These are phyloP conservation scores for Podaxis sp. DNA, from an alignment of 768 basidiomycete genomes.

Conservation along the genomic window DNA sequence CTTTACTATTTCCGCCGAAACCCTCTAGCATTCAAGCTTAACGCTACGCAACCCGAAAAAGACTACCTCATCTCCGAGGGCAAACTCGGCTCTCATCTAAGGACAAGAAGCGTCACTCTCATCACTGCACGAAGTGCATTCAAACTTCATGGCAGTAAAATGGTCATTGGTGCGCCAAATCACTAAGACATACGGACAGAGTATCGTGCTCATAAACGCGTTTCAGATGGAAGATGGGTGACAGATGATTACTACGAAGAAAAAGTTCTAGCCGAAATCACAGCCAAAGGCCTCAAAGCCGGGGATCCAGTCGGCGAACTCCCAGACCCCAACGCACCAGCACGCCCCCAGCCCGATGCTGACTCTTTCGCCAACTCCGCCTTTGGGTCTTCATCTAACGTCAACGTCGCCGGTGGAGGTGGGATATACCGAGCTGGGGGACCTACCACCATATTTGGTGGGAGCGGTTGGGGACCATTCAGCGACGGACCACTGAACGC, in stretches of 20 bases:
- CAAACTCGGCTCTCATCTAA: constrained; percentile 84
- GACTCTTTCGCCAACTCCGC: constrained; percentile 35
- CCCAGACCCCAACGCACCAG: constrained; percentile 63
- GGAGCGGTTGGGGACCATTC: constrained; percentile 81
- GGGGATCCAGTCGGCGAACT: constrained; percentile 84
- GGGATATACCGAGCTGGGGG: constrained; percentile 88
- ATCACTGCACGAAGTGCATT: constrained; percentile 90
- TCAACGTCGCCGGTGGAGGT: constrained; percentile 47
- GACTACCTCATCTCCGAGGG: constrained; percentile 88
- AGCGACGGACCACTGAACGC: constrained; percentile 85
- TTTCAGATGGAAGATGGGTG: constrained; percentile 85
- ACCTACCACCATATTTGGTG: constrained; percentile 89
- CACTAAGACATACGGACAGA: background rate
- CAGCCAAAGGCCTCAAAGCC: constrained; percentile 77
- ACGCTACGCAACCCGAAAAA: constrained; percentile 87
- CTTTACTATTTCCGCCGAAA: constrained; percentile 98
- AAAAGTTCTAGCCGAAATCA: constrained; percentile 71
- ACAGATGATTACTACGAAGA: constrained; percentile 96
- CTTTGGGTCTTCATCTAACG: constrained; percentile 27
- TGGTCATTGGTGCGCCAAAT: constrained; percentile 68
- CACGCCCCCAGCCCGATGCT: constrained; percentile 41
- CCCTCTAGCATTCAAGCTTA: constrained; percentile 85
- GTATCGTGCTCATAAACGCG: background rate
- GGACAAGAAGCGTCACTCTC: constrained; percentile 90
- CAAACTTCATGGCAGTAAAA: constrained; percentile 92